Evolutionary conservation across 2,329 filamentous ascomycete genomes (phyloP).

Genomic region (Cladosporium phlei): DNA sequence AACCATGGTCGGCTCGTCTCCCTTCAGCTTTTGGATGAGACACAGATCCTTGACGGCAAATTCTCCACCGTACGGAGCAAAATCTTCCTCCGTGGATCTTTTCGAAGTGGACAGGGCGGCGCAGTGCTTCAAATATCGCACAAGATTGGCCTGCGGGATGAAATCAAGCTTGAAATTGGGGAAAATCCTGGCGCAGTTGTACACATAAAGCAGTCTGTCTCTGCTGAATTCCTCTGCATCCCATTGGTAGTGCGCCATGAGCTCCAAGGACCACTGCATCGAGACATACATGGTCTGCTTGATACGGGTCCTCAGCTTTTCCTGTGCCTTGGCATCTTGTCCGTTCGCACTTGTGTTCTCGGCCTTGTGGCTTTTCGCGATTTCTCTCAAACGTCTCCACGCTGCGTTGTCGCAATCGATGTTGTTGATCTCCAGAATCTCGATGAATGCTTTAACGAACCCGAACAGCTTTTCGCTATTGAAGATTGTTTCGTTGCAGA

Average conservation of each 20-base stretch:
- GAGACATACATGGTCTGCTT: not conserved
- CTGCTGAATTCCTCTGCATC: not conserved
- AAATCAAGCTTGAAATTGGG: not conserved
- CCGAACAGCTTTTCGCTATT: not conserved
- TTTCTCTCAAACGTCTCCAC: not conserved
- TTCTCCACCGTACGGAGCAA: not conserved
- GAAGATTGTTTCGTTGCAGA: not conserved
- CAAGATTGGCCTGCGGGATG: not conserved
- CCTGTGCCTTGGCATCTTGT: not conserved
- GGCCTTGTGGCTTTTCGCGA: not conserved
- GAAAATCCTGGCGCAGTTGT: not conserved
- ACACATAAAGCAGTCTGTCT: not conserved
- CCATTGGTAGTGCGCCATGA: not conserved
- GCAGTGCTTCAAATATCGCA: not conserved
- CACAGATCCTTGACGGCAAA: not conserved
- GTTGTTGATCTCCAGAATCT: not conserved
- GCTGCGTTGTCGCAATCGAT: not conserved
- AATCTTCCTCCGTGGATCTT: not conserved
- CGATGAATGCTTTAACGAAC: not conserved
- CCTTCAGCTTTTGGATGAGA: not conserved
- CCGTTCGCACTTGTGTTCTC: not conserved
- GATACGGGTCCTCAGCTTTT: not conserved
- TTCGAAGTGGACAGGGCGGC: not conserved
- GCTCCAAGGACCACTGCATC: not conserved
- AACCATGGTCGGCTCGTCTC: not conserved